Base-by-base conservation (phyloP, 768 basidiomycete genomes). In the Stropharia rugosoannulata region DNA sequence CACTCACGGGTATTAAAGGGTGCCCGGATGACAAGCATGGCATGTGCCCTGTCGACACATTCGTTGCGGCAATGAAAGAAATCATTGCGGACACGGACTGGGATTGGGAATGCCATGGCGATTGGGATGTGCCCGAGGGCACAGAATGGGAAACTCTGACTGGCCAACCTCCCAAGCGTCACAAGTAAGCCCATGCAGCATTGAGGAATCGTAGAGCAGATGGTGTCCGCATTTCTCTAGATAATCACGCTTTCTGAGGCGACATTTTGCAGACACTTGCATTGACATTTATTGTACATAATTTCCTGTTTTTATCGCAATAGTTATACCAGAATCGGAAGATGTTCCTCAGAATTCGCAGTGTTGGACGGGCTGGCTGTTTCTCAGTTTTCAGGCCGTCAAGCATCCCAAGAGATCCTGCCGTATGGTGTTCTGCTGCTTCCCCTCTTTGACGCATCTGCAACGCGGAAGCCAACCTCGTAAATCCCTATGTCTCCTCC, bases 21-120 rank as follows among this genome's bases (percentile, higher is more conserved):
- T 96, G 93, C 62, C 84, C 82, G 0, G 68, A 78, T 54, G 82
- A 90, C 67, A 78, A 80, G 53, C 82, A 91, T 51, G 94, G 94
- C 7, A 76, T 93, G 73, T 97, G 94, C 60, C 78, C 85, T 2
- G 72, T 95, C 3, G 78, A 80, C 16, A 78, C 80, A 2, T 95
- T 95, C 68, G 81, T 94, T 10, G 75, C 67, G 2, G 85, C 85
- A 4, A 83, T 90, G 78, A 78, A 82, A 70, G 77, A 82, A 70
- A 81, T 82, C 37, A 85, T 93, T 16, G 71, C 63, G 32, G 72
- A 79, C 58, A 84, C 86, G 16, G 87, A 93, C 65, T 95, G 89
- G 85, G 71, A 65, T 6, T 86, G 83, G 71, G 89, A 85, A 41
- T 96, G 94, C 66, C 68, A 78, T 61, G 90, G 88, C 2, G 77